These are phyloP conservation scores for Pyrenula aspistea DNA, from an alignment of 495 filamentous ascomycete genomes.

Conservation along the genomic window DNA sequence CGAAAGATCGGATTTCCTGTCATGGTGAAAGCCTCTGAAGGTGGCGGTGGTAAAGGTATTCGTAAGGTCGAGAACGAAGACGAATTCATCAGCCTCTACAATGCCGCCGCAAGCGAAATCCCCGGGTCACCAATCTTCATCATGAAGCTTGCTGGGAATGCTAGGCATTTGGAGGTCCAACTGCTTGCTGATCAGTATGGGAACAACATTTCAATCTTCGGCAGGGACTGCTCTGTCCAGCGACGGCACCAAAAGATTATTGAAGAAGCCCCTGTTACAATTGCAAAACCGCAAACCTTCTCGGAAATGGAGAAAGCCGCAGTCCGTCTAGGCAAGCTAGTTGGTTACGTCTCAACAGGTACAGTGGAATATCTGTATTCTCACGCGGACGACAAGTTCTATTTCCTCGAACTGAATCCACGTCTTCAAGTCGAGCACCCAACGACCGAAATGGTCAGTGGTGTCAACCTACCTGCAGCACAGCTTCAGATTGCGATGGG, in stretches of 20 bases:
- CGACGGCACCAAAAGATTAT: slow-evolving; percentile 99
- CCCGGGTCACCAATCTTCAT: slow-evolving; percentile 99
- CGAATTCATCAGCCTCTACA: slow-evolving; percentile 74
- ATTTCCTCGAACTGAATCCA: slow-evolving; percentile 96
- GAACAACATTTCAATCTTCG: slow-evolving; percentile 98
- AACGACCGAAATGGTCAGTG: slow-evolving; percentile 98
- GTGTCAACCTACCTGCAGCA: slow-evolving; percentile 92
- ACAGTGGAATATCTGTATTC: slow-evolving; percentile 99
- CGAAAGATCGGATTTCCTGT: slow-evolving; percentile 91
- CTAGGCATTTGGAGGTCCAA: slow-evolving; percentile 94
- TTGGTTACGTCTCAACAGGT: slow-evolving; percentile 97
- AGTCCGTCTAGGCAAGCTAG: slow-evolving; percentile 81
- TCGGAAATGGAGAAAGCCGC: slow-evolving; percentile 93
- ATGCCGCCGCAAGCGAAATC: slow-evolving; percentile 92
- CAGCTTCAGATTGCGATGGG: slow-evolving; percentile 99
- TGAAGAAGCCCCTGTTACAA: slow-evolving; percentile 94
- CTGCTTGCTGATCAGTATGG: slow-evolving; percentile 97
- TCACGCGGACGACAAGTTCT: slow-evolving; percentile 96
- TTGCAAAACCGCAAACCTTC: slow-evolving; percentile 82
- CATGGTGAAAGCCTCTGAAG: slow-evolving; percentile 99
- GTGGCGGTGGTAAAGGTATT: slow-evolving; percentile 98
- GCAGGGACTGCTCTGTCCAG: slow-evolving; percentile 97
- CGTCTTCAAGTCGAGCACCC: slow-evolving; percentile 99
- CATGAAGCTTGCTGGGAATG: slow-evolving; percentile 98
- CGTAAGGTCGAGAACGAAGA: slow-evolving; percentile 85